These are phyloP conservation scores for Capsicum pubescens DNA, from an alignment of 257 asterid genomes.

Conservation along the genomic window DNA sequence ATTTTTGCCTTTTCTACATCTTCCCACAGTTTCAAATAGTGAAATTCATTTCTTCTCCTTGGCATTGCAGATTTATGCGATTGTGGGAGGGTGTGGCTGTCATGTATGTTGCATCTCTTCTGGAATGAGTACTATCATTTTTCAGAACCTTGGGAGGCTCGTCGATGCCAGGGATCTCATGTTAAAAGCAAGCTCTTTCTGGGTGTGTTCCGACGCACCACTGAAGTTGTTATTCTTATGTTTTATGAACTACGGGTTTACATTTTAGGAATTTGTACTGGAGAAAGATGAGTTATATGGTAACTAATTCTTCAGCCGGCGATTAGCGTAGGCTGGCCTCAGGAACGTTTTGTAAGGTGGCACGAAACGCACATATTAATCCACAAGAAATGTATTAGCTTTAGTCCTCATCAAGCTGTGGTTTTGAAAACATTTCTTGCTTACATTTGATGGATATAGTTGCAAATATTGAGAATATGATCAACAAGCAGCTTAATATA, in stretches of 20 bases:
- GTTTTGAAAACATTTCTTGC: slow-evolving; percentile 7
- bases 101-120: slow-evolving; percentile 14
- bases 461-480: neutral
- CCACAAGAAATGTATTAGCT: neutral
- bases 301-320: neutral
- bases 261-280: neutral
- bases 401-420: neutral
- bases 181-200: neutral
- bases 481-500: neutral
- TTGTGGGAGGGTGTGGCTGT: slow-evolving; percentile 4
- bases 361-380: neutral
- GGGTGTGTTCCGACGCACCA: neutral
- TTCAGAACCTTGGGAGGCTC: neutral
- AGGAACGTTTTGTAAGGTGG: neutral
- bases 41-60: neutral
- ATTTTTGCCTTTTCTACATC: neutral
- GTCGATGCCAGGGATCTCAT: neutral
- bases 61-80: neutral
- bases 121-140: neutral
- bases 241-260: neutral
- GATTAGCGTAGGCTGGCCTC: neutral
- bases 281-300: neutral
- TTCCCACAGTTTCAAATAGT: neutral
- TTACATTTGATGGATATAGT: neutral
- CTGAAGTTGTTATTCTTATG: neutral